Base-by-base conservation (phyloP, 257 asterid genomes). In the Asclepias syriaca region DNA sequence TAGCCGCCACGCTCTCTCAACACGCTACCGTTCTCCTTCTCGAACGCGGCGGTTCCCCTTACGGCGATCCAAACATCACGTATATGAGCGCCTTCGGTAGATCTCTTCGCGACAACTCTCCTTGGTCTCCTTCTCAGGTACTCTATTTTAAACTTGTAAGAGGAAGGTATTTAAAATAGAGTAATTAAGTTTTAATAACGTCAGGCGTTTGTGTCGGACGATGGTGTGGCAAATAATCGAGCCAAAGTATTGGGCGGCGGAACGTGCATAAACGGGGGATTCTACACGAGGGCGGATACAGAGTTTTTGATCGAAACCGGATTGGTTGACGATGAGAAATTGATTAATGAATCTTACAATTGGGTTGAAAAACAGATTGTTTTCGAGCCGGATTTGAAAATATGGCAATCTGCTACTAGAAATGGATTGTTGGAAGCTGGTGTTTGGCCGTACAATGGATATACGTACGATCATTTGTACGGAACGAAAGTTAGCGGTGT, bases 21-120 rank as follows among this genome's bases (percentile, higher is more conserved):
- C 81, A 75, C 77, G 80, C 75, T 80, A 80, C 56, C 43, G 92
- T 88, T 7, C 60, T 88, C 72, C 70, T 88, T 49, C 88, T 88
- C 73, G 92, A 88, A 70, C 78, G 95, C 65, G 95, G 95, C 12
- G 92, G 93, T 5, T 77, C 84, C 0, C 93, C 91, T 1, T 87
- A 84, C 77, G 87, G 79, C 0, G 84, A 87, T 77, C 48, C 81
- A 0, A 89, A 86, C 60, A 87, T 89, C 0, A 59, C 89, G 11
- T 59, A 71, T 49, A 70, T 84, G 80, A 73, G 72, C 65, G 85
- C 82, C 22, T 89, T 89, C 56, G 87, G 76, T 65, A 77, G 80
- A 45, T 9, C 85, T 0, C 74, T 87, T n/a, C 81, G 81, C 29
- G 90, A 87, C 64, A 16, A 48, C 0, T 85, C 93, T 50, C 79